These are phyloP conservation scores for Globisporangium paddicum DNA, from an alignment of 352 stramenopile species.

Conservation along the genomic window DNA sequence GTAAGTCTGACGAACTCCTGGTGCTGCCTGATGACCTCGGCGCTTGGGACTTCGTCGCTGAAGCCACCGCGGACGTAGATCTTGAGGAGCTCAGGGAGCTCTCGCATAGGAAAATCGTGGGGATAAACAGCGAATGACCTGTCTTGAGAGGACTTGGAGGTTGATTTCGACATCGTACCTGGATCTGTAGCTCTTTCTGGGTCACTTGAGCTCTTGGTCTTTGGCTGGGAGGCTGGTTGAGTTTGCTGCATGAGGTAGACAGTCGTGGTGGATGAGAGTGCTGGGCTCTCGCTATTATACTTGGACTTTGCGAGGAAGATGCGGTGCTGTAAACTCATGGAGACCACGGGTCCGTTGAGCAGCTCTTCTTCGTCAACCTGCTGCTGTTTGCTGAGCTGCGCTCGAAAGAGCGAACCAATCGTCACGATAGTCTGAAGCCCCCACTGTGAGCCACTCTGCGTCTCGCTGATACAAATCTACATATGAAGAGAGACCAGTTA, in stretches of 20 bases:
- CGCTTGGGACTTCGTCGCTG: neutral
- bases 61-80: slow-evolving; percentile 13
- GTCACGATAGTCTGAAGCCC: slow-evolving; percentile 24
- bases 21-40: neutral
- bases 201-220: neutral
- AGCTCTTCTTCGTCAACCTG: neutral
- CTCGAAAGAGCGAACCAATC: slow-evolving; percentile 12
- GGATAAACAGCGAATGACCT: neutral
- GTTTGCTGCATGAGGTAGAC: slow-evolving; percentile 1
- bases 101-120: neutral
- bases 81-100: slow-evolving; percentile 13
- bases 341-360: neutral
- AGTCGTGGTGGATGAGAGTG: neutral
- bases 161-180: neutral
- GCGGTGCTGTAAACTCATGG: slow-evolving; percentile 7
- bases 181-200: neutral
- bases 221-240: neutral
- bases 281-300: slow-evolving; percentile 14
- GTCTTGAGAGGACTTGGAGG: neutral
- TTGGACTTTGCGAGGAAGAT: slow-evolving; percentile 33
- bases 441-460: slow-evolving; percentile 25
- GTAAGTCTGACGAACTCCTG: slow-evolving; percentile 2
- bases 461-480: slow-evolving; percentile 25
- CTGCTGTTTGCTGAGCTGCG: neutral
- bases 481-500: no score